phyloP scores from a whole-genome alignment of 2,329 filamentous ascomycete species.

The Neurospora crassa region DNA sequence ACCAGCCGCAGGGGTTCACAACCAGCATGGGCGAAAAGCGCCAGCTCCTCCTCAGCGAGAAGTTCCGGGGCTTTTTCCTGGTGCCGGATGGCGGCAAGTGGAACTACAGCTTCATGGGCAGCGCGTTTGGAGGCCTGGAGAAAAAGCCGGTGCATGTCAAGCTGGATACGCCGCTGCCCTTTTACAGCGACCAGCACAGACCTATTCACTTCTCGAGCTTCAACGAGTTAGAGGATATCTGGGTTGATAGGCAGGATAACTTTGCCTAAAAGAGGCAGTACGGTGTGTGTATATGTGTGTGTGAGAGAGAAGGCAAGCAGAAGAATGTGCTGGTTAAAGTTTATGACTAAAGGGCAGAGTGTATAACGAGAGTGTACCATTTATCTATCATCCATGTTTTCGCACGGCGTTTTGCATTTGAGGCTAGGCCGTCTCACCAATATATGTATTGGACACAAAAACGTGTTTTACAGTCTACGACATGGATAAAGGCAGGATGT shows the following conservation, averaged over 20 bases:
- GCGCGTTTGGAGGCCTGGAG: conserved; percentile 74
- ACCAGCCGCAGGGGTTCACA: conserved; percentile 89
- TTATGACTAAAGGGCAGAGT: not conserved
- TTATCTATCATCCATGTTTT: not conserved
- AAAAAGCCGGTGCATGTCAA: conserved; percentile 89
- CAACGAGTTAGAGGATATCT: conserved; percentile 91
- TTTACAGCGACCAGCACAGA: conserved; percentile 87
- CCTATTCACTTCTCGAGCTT: conserved; percentile 97
- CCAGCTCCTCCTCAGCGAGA: conserved; percentile 84
- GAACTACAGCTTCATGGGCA: conserved; percentile 99
- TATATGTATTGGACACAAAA: not conserved
- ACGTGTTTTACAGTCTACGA: not conserved
- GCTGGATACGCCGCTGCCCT: conserved; percentile 80
- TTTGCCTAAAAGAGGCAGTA: conserved; percentile 58
- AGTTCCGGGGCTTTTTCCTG: conserved; percentile 92
- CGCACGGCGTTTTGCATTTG: not conserved
- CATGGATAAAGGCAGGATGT: not conserved
- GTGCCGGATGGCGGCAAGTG: conserved; percentile 83
- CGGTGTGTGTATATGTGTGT: not conserved
- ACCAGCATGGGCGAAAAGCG: conserved; percentile 92
- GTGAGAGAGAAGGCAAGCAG: not conserved
- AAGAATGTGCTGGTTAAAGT: not conserved
- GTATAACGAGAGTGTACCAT: not conserved
- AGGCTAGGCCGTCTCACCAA: not conserved
- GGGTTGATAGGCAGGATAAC: conserved; percentile 86